Base-by-base conservation (phyloP, 2,329 filamentous ascomycete species). In the Nakataea oryzae region DNA sequence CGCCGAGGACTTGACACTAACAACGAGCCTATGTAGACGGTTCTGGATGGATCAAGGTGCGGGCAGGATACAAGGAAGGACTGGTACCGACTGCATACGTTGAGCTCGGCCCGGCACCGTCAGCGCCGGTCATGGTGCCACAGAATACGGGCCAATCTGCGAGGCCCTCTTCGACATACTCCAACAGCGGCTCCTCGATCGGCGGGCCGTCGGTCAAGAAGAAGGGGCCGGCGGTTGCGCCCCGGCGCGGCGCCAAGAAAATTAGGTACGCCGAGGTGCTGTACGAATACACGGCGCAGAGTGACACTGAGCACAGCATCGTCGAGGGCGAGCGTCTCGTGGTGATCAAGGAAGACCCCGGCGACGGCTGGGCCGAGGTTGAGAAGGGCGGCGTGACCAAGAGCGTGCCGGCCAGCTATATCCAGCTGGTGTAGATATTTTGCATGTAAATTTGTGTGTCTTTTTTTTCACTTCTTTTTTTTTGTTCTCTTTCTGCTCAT, bases 361-460 rank as follows among this genome's bases (percentile, higher is more conserved):
- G 95, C 1, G 95, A 97, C 76, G 95, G 95, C 0, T 99, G 95
- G 95, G 91, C 88, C 30, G 95, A 97, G 77, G 95, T 99, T 24
- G 95, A 97, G 78, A 92, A 91, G 74, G 92, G 91, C 24, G 93
- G 93, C 1, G 79, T 86, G 54, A 91, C 87, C 59, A 93, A 87
- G 71, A 96, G 92, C 73, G 95, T 99, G 61, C 95, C 95, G 57
- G 93, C 93, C 50, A 96, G 91, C 74, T 99, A 97, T 78, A 84
- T 97, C 64, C 89, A 92, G 75, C 84, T 88, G 70, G 85, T 90
- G 60, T 89, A 78, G 75, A 57, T 50, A 50, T 50, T 47, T n/a
- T 50, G 41, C 41, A 50, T 50, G 50, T 57, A n/a, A 8, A 47
- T 60, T 56, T 54, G 30, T 24, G 34, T 54, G 7, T 47, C 26